phyloP scores from a whole-genome alignment of 2,329 filamentous ascomycete genomes.

The Colletotrichum sp. region DNA sequence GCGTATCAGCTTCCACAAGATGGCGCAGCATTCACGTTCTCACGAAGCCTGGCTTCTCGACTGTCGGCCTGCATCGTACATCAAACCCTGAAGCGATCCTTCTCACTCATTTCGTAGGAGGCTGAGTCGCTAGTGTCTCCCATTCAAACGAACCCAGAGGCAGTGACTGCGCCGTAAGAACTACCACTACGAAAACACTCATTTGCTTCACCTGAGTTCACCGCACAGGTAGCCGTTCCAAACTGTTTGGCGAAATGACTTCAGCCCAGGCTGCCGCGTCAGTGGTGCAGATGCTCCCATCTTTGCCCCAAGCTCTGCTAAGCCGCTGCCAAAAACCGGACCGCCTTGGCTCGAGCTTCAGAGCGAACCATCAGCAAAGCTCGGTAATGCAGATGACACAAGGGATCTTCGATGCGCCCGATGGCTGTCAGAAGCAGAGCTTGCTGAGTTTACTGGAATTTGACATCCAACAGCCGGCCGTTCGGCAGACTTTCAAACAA shows the following conservation, averaged over 20 bases:
- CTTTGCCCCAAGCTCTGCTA: neutral
- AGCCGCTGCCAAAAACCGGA: neutral
- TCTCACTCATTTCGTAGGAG: neutral
- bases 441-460: neutral
- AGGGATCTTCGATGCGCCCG: neutral
- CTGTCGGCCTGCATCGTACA: fast-evolving
- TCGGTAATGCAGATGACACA: neutral
- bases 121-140: neutral
- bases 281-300: neutral
- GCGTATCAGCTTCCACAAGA: neutral
- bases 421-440: neutral
- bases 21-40: neutral
- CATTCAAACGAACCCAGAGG: neutral
- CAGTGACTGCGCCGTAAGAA: neutral
- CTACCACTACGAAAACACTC: neutral
- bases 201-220: neutral
- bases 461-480: neutral
- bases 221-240: neutral
- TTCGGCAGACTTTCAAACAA: neutral
- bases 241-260: neutral
- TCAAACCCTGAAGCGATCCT: neutral
- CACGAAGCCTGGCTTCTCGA: neutral
- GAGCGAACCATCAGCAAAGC: neutral
- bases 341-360: conserved; percentile 1
- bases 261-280: neutral